These are phyloP conservation scores for Leccinum disarticulatum DNA, from an alignment of 768 basidiomycete genomes.

Conservation along the genomic window DNA sequence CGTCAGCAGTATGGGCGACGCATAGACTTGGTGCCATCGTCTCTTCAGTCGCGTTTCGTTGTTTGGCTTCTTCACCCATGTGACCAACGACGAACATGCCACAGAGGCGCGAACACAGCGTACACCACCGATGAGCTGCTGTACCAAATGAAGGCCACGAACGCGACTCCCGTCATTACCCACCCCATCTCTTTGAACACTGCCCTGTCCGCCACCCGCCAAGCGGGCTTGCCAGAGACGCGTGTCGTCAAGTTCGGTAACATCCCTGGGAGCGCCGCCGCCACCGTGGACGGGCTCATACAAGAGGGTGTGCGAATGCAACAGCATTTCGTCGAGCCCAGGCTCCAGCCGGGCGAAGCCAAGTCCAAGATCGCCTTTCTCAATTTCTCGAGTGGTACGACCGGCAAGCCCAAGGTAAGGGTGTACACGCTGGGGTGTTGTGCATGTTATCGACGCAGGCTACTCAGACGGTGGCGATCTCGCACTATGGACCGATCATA, in stretches of 20 bases:
- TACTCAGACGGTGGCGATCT: conserved; percentile 59
- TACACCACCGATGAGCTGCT: conserved; percentile 34
- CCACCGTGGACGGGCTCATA: conserved; percentile 50
- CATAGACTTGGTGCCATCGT: conserved; percentile 58
- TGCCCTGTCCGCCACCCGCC: conserved; percentile 32
- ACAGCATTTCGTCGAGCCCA: conserved; percentile 45
- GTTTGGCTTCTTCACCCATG: background rate
- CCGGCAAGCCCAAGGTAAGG: conserved; percentile 45
- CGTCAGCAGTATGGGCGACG: conserved; percentile 55
- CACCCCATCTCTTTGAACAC: conserved; percentile 28
- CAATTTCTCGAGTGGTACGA: conserved; percentile 75
- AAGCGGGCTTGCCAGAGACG: conserved; percentile 29
- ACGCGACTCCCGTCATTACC: conserved; percentile 31
- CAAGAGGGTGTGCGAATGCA: conserved; percentile 38
- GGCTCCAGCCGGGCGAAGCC: conserved; percentile 55
- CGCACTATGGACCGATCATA: conserved; percentile 64
- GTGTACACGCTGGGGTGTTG: background rate
- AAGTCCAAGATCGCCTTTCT: conserved; percentile 64
- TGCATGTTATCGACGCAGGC: background rate
- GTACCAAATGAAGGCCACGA: conserved; percentile 32
- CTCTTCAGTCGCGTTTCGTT: conserved; percentile 42
- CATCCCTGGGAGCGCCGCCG: conserved; percentile 9
- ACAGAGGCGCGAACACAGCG: conserved; percentile 35
- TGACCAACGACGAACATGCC: background rate
- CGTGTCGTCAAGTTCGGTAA: conserved; percentile 31